Percentiles rank a stretch among this genome's conserved stretches.
These are phyloP conservation scores for Phialophora macrospora DNA, from an alignment of 2,329 filamentous ascomycete genomes.

Conservation along the genomic window DNA sequence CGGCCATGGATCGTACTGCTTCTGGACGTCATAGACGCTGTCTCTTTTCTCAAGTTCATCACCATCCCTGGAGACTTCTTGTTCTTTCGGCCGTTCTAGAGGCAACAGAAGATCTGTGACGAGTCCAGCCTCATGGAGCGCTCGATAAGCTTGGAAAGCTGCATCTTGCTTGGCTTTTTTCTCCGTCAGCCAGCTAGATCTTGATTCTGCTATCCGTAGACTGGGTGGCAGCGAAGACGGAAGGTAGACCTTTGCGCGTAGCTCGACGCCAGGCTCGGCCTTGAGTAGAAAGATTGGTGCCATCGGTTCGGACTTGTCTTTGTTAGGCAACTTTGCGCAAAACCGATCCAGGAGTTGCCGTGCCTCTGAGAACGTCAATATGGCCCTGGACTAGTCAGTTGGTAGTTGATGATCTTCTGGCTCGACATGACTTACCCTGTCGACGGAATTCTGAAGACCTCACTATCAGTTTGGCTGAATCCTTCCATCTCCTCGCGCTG, in stretches of 20 bases:
- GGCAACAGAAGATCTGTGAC: constrained; percentile 81
- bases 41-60: constrained; percentile 23
- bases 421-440: constrained; percentile 47
- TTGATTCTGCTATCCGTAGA: constrained; percentile 61
- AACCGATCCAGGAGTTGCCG: constrained; percentile 81
- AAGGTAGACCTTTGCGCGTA: constrained; percentile 67
- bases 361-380: constrained; percentile 74
- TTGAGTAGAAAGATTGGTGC: constrained; percentile 70
- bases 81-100: constrained; percentile 16
- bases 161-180: constrained; percentile 77
- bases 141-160: constrained; percentile 77
- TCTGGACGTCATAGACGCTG: constrained; percentile 39
- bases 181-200: constrained; percentile 69
- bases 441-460: constrained; percentile 49
- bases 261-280: constrained; percentile 37
- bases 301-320: constrained; percentile 50
- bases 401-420: background rate
- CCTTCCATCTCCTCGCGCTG: constrained; percentile 58
- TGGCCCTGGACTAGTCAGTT: constrained; percentile 56
- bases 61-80: constrained; percentile 39
- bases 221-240: constrained; percentile 70
- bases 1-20: constrained; percentile 48
- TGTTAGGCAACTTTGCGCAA: constrained; percentile 65
- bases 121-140: constrained; percentile 71
- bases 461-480: constrained; percentile 46